phyloP scores from a whole-genome alignment of 208 protist genomes.

The Wallacemonas sp. region DNA sequence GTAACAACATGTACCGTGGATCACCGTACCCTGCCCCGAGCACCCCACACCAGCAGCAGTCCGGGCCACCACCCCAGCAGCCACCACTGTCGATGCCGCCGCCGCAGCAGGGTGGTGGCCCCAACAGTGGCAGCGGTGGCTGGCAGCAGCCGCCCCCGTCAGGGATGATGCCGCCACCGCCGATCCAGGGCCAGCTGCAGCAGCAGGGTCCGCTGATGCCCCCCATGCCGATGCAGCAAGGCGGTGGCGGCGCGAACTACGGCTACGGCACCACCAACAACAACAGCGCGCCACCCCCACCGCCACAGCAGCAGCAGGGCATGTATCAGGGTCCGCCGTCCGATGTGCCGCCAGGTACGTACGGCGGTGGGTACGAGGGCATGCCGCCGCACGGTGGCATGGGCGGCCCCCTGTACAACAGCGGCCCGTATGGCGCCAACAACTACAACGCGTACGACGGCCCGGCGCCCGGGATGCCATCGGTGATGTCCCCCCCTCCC shows the following conservation, averaged over 20 bases:
- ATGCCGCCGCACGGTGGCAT: background rate
- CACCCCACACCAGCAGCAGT: slow-evolving; percentile 24
- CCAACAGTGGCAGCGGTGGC: background rate
- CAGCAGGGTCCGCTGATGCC: slow-evolving; percentile 22
- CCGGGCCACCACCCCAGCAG: slow-evolving; percentile 23
- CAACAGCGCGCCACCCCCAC: slow-evolving; percentile 1
- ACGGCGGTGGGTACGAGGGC: background rate
- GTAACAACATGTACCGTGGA: slow-evolving; percentile 13
- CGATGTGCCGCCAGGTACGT: background rate
- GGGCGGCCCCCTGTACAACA: background rate
- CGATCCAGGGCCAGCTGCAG: slow-evolving; percentile 25
- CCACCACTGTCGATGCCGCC: slow-evolving; percentile 11
- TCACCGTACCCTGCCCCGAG: slow-evolving; percentile 8
- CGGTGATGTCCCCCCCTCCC: background rate
- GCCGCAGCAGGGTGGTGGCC: background rate
- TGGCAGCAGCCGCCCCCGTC: background rate
- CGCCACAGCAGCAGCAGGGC: slow-evolving; percentile 23
- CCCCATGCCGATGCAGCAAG: slow-evolving; percentile 20
- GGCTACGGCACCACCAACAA: slow-evolving; percentile 15
- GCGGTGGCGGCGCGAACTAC: slow-evolving; percentile 9
- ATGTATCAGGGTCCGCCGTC: slow-evolving; percentile 15
- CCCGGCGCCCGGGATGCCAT: background rate
- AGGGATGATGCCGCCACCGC: slow-evolving; percentile 9
- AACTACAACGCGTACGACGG: background rate
- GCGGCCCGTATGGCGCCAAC: slow-evolving; percentile 11